Evolutionary conservation across 768 basidiomycete species (phyloP), one percentile per base, ranked within the genome.

Genomic region (Termitomyces sp.): DNA sequence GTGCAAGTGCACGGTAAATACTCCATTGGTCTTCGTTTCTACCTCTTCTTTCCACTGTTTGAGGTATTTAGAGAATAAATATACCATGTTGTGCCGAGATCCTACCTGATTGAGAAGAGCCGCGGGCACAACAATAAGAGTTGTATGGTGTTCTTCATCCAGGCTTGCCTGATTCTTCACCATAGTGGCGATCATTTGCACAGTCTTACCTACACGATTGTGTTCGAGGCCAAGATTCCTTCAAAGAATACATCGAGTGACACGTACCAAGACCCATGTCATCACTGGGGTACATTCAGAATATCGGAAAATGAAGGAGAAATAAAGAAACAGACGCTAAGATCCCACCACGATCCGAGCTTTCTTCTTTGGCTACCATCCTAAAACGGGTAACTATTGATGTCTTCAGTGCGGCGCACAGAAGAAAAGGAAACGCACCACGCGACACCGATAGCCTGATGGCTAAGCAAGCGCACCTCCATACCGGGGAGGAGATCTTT

Each of bases 161-260:
- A 68, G 63, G 0, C 67, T 66, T 0, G 89, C 84, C 64, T 77
- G 77, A 64, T 91, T 89, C 66, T 78, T 78, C 20, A 79, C 82
- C 83, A 93, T 91, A 0, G 84, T 83, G 3, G 90, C 90, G 47
- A 93, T 90, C 83, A 88, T 87, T 67, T 90, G 88, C 1, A 90
- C 84, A 8, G 88, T 89, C 72, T 90, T 88, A 3, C 84, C 83
- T 81, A 49, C 22, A 36, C 24, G 40, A 48, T 44, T 7, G 33
- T 45, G 5, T 44, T 39, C 10, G 22, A 54, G 30, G 18, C 37
- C 22, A 27, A 1, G 14, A n/a, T n/a, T n/a, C 16, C 14, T 16
- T 10, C 4, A 33, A 18, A 39, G 6, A 44, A 6, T 24, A 22
- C 26, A 5, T 13, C 9, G 4, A 34, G 5, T 8, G 20, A 27